A percentile compares a stretch with the other conserved stretches of the same genome.
Evolutionary conservation across 768 basidiomycete genomes (phyloP).

Genomic region (Lactifluus hygrophoroides): DNA sequence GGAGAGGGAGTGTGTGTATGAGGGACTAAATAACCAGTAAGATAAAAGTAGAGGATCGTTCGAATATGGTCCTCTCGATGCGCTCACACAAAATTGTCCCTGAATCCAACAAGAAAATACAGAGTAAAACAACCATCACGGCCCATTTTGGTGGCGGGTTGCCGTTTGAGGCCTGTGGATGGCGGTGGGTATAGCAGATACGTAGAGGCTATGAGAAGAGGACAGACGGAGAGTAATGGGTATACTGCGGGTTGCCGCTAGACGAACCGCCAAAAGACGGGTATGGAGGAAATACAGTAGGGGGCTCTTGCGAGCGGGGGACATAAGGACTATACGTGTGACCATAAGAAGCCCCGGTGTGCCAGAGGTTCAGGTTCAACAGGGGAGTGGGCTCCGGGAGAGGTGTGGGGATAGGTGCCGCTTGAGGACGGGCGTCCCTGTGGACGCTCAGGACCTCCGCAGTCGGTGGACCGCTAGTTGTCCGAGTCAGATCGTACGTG

Average conservation of each 20-base stretch:
- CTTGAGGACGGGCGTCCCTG: conserved; percentile 26
- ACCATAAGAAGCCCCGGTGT: conserved; percentile 4
- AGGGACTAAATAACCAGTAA: conserved; percentile 13
- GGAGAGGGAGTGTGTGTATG: neutral
- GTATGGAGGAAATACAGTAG: conserved; percentile 5
- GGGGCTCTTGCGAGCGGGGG: conserved; percentile 4
- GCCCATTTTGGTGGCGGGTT: conserved; percentile 4
- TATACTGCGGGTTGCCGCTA: conserved; percentile 11
- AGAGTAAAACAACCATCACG: neutral
- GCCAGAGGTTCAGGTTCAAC: conserved; percentile 11
- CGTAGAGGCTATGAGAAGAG: conserved; percentile 14
- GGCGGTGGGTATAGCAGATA: conserved; percentile 3
- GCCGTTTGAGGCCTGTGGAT: conserved; percentile 3
- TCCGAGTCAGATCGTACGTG: conserved; percentile 61
- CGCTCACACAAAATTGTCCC: conserved; percentile 11
- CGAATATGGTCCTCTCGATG: conserved; percentile 9
- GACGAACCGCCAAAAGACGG: conserved; percentile 7
- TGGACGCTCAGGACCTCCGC: conserved; percentile 51
- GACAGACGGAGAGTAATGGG: conserved; percentile 17
- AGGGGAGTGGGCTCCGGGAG: conserved; percentile 23
- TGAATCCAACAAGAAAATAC: conserved; percentile 17
- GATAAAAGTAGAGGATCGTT: conserved; percentile 8
- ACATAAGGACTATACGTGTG: conserved; percentile 4
- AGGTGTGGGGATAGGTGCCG: conserved; percentile 17
- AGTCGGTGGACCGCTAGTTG: conserved; percentile 37